Evolutionary conservation across 129 eudicot species (phyloP).

Genomic region (Pittosporum tobira): DNA sequence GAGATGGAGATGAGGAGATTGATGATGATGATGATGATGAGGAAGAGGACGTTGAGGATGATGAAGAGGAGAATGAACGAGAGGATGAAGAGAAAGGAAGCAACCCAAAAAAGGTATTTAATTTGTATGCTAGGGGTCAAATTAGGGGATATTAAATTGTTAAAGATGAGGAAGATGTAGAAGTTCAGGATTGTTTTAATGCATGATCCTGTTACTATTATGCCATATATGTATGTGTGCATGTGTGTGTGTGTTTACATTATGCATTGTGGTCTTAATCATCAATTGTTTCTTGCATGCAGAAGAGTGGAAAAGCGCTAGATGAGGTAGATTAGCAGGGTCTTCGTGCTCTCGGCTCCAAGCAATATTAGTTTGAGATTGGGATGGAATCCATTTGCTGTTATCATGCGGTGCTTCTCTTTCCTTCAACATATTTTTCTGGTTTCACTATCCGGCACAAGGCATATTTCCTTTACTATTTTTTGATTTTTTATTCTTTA

Average conservation of each 20-base stretch:
- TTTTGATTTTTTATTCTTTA: no score
- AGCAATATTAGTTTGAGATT: constrained; percentile 36
- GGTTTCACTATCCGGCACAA: neutral
- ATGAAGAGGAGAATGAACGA: constrained; percentile 30
- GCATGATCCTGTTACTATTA: neutral
- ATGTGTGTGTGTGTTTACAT: no score
- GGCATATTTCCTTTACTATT: neutral
- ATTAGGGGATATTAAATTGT: neutral
- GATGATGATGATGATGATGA: constrained; percentile 41
- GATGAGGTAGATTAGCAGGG: constrained; percentile 46
- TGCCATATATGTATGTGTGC: no score
- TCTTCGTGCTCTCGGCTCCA: constrained; percentile 56
- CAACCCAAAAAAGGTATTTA: constrained; percentile 38
- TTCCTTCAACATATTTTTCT: neutral
- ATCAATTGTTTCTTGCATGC: constrained; percentile 14
- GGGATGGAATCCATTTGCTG: neutral
- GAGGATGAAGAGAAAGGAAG: constrained; percentile 44
- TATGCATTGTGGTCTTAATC: neutral
- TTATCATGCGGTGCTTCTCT: neutral
- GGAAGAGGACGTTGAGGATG: constrained; percentile 37
- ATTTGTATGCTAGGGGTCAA: no score
- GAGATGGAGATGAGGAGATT: constrained; percentile 37
- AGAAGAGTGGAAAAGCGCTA: constrained; percentile 34
- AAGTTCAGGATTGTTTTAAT: neutral
- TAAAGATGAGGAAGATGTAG: neutral